A percentile compares a stretch with the other conserved stretches of the same genome.
Evolutionary conservation across 176 grass and related monocot species (phyloP).

Genomic region (Triticum turgidum): DNA sequence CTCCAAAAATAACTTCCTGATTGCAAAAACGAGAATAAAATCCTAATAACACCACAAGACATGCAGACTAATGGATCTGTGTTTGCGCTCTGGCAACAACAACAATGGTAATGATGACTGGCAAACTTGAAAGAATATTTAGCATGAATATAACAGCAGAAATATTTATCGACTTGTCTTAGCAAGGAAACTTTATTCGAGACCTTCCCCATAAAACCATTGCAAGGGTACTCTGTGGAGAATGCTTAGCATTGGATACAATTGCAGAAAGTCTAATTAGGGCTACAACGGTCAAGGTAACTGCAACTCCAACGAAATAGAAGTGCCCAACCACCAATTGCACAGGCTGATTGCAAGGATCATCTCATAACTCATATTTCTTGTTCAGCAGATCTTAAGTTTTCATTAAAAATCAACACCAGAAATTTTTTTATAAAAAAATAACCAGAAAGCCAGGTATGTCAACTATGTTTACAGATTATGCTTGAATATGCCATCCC

Average conservation of each 20-base stretch:
- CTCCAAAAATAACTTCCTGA: background rate
- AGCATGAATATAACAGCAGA: background rate
- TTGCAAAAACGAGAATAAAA: background rate
- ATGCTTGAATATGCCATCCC: background rate
- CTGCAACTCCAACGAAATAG: constrained; percentile 14
- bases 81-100: background rate
- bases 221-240: background rate
- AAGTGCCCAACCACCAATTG: background rate
- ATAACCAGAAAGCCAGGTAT: background rate
- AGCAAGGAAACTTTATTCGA: background rate
- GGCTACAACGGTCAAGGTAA: background rate
- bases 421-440: background rate
- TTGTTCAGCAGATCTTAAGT: background rate
- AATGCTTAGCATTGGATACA: background rate
- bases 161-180: background rate
- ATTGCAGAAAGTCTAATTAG: background rate
- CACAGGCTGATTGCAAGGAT: background rate
- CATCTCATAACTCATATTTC: constrained; percentile 6
- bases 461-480: background rate
- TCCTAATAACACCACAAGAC: background rate
- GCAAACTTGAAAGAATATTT: constrained; percentile 12
- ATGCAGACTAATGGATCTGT: background rate
- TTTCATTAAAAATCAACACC: background rate
- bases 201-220: background rate
- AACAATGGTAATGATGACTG: background rate